phyloP scores from a whole-genome alignment of 1,139 yeast genomes.

The Zygosaccharomyces sapae region DNA sequence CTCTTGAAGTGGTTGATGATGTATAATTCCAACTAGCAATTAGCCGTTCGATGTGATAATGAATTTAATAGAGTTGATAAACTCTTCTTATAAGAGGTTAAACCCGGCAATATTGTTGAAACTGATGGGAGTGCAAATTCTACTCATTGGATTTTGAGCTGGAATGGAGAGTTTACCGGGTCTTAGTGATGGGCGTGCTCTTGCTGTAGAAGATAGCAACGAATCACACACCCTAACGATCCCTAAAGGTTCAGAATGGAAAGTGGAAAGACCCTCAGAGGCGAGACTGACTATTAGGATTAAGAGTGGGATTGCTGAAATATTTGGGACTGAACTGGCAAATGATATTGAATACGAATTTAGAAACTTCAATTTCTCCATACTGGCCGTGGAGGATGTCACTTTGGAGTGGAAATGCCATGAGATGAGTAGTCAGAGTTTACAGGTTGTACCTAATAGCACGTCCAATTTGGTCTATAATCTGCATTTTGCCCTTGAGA shows the following conservation, averaged over 20 bases:
- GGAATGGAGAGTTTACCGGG: conserved; percentile 28
- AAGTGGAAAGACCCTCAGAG: conserved; percentile 67
- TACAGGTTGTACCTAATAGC: conserved; percentile 20
- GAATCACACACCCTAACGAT: conserved; percentile 29
- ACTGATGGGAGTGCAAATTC: no score
- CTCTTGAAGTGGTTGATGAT: conserved; percentile 7
- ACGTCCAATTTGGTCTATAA: conserved; percentile 49
- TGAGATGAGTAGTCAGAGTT: conserved; percentile 18
- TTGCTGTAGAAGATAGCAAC: conserved; percentile 18
- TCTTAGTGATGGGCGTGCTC: conserved; percentile 14
- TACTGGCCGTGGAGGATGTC: conserved; percentile 61
- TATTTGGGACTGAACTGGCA: conserved; percentile 90
- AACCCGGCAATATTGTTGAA: no score
- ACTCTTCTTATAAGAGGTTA: neutral
- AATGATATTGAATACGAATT: conserved; percentile 59
- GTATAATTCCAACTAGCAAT: neutral
- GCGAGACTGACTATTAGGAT: conserved; percentile 55
- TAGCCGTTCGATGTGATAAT: conserved; percentile 4
- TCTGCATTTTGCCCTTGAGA: conserved; percentile 73
- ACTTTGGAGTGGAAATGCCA: conserved; percentile 43
- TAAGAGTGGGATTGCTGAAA: conserved; percentile 71
- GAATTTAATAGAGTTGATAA: neutral
- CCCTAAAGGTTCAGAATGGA: conserved; percentile 67
- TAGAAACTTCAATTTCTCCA: conserved; percentile 53
- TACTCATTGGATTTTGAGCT: neutral